Evolutionary conservation across 2,329 filamentous ascomycete species (phyloP), one percentile per base, ranked within the genome.

Genomic region (Neopestalotiopsis sp.): DNA sequence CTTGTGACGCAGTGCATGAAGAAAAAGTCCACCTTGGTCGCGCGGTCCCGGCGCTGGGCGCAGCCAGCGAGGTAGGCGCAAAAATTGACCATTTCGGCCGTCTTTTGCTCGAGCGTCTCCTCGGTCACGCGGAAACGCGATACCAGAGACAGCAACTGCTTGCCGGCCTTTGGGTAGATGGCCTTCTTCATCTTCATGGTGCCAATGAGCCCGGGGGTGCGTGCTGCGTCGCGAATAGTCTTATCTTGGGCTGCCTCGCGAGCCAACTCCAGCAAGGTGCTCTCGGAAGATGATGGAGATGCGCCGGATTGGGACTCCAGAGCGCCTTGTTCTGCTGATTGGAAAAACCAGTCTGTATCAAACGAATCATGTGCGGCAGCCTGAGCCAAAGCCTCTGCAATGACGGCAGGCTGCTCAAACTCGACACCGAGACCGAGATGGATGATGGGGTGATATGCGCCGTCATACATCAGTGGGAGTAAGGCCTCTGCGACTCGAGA

Each of bases 371-470:
- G 88, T 0, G 87, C 82, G 3, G 89, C 88, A 0, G 89, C 83
- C 77, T 92, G 86, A 0, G 91, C 90, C 10, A 93, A 85, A 0
- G 81, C 90, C 78, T 93, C 89, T 1, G 91, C 90, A 24, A 93
- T 82, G 70, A 93, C 87, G 10, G 86, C 86, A 0, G 90, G 90
- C 72, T 91, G 90, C 9, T 88, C 79, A 73, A 92, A 92, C 74
- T 93, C 91, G 58, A 93, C 76, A 0, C 88, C 91, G 68, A 92
- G 91, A 0, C 90, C 90, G 1, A 92, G 81, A 72, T 93, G 90
- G 68, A 93, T 92, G n/a, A 92, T 78, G 0, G 90, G 90, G 72
- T 93, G 91, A 4, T 91, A 78, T 64, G 90, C 85, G 1, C 90
- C 88, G 84, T 75, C 70, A 73, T 68, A 73, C 67, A 74, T 68